Evolutionary conservation across 192 early-diverging fungal genomes (phyloP).

Genomic region (Coemansia sp.): DNA sequence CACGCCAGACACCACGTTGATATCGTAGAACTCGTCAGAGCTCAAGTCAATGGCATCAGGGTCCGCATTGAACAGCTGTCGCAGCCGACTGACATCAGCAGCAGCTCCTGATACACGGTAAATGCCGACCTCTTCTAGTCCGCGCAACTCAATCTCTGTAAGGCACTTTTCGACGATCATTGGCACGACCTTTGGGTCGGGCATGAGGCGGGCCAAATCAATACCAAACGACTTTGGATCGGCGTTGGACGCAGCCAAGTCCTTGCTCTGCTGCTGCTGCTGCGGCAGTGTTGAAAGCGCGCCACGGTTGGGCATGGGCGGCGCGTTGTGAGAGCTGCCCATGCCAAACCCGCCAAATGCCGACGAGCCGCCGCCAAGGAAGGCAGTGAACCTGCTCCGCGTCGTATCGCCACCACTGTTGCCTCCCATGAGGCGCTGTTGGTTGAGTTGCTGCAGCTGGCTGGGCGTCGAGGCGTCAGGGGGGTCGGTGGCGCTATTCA

Average conservation of each 20-base stretch:
- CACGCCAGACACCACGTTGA: slow-evolving; percentile 82
- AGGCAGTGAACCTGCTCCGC: slow-evolving; percentile 49
- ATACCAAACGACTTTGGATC: slow-evolving; percentile 65
- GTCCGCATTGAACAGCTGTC: slow-evolving; percentile 61
- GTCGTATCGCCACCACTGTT: slow-evolving; percentile 31
- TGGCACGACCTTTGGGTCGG: slow-evolving; percentile 57
- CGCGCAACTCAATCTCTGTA: slow-evolving; percentile 67
- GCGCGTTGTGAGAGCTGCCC: slow-evolving; percentile 16
- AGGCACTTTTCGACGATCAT: slow-evolving; percentile 69
- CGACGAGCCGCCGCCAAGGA: slow-evolving; percentile 42
- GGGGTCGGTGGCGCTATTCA: neutral
- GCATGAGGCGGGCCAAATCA: slow-evolving; percentile 59
- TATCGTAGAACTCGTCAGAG: slow-evolving; percentile 64
- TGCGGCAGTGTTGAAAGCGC: slow-evolving; percentile 15
- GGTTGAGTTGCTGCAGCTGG: slow-evolving; percentile 8
- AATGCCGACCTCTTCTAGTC: slow-evolving; percentile 72
- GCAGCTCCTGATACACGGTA: slow-evolving; percentile 70
- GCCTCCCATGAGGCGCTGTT: slow-evolving; percentile 4
- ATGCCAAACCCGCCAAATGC: slow-evolving; percentile 34
- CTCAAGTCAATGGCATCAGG: slow-evolving; percentile 59
- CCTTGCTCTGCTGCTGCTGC: slow-evolving; percentile 13
- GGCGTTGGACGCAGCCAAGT: neutral
- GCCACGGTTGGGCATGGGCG: slow-evolving; percentile 27
- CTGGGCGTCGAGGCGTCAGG: neutral
- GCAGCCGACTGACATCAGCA: slow-evolving; percentile 61